A percentile compares a stretch with the other conserved stretches of the same genome.
phyloP scores from a whole-genome alignment of 768 basidiomycete species.

The Nidularia pulvinata region DNA sequence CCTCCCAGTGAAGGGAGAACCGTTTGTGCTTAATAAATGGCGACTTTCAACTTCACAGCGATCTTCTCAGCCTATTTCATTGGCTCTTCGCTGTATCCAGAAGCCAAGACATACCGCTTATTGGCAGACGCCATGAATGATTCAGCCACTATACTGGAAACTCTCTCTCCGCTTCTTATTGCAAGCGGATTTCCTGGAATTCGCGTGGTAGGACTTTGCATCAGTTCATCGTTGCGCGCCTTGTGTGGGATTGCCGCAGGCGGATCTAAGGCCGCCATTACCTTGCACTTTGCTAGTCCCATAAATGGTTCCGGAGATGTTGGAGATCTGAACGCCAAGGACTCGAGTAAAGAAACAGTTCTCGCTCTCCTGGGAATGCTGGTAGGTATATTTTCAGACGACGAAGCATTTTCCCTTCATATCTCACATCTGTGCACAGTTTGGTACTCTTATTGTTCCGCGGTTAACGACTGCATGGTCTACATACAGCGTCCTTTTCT shows the following conservation, averaged over 20 bases:
- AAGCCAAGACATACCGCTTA: conserved; percentile 70
- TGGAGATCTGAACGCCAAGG: conserved; percentile 73
- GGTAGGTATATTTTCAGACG: conserved; percentile 30
- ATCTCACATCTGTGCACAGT: conserved; percentile 27
- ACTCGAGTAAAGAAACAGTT: conserved; percentile 71
- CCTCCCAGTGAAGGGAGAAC: not conserved
- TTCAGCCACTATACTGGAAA: conserved; percentile 55
- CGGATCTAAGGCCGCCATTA: conserved; percentile 70
- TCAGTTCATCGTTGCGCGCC: conserved; percentile 57
- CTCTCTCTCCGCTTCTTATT: conserved; percentile 54
- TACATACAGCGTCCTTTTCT: conserved; percentile 51
- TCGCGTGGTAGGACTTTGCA: conserved; percentile 49
- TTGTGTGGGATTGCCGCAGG: conserved; percentile 65
- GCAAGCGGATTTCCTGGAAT: conserved; percentile 35
- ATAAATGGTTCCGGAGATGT: conserved; percentile 54
- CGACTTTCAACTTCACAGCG: conserved; percentile 35
- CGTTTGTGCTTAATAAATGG: too few species aligned
- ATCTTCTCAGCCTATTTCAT: conserved; percentile 62
- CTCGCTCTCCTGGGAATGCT: conserved; percentile 67
- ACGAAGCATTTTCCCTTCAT: not conserved
- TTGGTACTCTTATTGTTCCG: conserved; percentile 59
- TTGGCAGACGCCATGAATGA: conserved; percentile 71
- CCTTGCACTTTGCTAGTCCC: conserved; percentile 63
- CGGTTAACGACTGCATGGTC: conserved; percentile 43
- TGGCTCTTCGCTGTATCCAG: conserved; percentile 65